Percentiles rank a stretch among this genome's conserved stretches.
Conservation (phyloP, 208 protist species). For the Trypanosoma melophagium region DNA sequence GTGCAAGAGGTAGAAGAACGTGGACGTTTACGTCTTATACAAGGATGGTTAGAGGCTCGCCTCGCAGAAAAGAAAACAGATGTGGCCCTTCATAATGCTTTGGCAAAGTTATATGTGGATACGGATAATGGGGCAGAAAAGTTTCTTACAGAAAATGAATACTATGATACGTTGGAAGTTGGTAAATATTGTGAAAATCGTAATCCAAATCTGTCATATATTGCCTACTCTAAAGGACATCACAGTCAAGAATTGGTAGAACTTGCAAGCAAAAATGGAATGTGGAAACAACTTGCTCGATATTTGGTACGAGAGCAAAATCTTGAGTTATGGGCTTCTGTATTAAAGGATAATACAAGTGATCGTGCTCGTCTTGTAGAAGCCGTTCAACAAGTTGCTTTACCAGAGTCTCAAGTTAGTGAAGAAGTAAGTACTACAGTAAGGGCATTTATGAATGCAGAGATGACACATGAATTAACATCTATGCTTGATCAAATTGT, state of each 20-base stretch:
- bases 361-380: conserved; percentile 95
- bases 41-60: conserved; percentile 98
- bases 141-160: conserved; percentile 97
- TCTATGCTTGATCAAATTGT: conserved; percentile 99
- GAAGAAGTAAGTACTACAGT: conserved; percentile 99
- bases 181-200: conserved; percentile 99
- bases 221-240: conserved; percentile 95
- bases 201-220: conserved; percentile 97
- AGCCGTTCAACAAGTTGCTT: conserved; percentile 97
- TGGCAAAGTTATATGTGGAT: conserved; percentile 99
- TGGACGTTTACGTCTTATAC: conserved; percentile 96
- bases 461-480: conserved; percentile 99
- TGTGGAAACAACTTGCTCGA: conserved; percentile 97
- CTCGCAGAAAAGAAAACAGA: conserved; percentile 95
- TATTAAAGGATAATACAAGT: conserved; percentile 92
- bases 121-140: conserved; percentile 95
- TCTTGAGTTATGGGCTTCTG: conserved; percentile 96
- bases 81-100: conserved; percentile 96
- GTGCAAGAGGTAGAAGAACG: conserved; percentile 79
- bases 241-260: conserved; percentile 98
- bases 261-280: conserved; percentile 95
- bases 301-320: conserved; percentile 98
- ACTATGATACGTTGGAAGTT: conserved; percentile 95
- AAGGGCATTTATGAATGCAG: conserved; percentile 98
- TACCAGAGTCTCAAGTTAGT: conserved; percentile 96